phyloP scores from a whole-genome alignment of 805 yeast species.

The Tetrapisispora phaffii region DNA sequence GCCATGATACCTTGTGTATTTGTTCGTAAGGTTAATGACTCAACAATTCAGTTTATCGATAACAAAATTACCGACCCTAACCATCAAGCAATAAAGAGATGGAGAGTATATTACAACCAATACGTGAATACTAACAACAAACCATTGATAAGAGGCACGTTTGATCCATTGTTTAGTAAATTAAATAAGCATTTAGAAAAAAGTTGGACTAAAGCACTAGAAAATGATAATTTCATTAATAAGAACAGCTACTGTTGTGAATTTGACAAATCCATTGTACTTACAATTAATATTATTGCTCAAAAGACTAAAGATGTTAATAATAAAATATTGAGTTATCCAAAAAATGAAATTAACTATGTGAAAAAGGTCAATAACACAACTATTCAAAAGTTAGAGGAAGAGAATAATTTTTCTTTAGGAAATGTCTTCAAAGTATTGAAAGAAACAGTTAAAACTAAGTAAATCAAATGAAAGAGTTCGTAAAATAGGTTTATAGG shows the following conservation, averaged over 20 bases:
- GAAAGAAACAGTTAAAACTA: constrained; percentile 19
- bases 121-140: constrained; percentile 51
- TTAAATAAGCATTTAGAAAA: constrained; percentile 45
- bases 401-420: constrained; percentile 31
- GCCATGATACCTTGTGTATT: constrained; percentile 44
- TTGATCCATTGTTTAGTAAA: constrained; percentile 57
- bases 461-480: neutral
- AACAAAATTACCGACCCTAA: constrained; percentile 38
- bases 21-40: constrained; percentile 31
- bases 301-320: neutral
- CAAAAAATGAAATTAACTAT: constrained; percentile 14
- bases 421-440: constrained; percentile 27
- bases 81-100: constrained; percentile 36
- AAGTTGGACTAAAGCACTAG: constrained; percentile 36
- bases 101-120: constrained; percentile 43
- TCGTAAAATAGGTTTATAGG: neutral
- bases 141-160: constrained; percentile 49
- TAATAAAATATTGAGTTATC: constrained; percentile 1
- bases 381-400: constrained; percentile 33
- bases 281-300: constrained; percentile 26
- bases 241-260: constrained; percentile 45
- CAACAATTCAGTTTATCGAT: constrained; percentile 23
- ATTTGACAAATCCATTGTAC: constrained; percentile 40
- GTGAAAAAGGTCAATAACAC: constrained; percentile 30
- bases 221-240: constrained; percentile 35